A percentile compares a stretch with the other conserved stretches of the same genome.
Evolutionary conservation across 148 eudicot genomes (phyloP).

Genomic region (Chenopodium berlandieri): DNA sequence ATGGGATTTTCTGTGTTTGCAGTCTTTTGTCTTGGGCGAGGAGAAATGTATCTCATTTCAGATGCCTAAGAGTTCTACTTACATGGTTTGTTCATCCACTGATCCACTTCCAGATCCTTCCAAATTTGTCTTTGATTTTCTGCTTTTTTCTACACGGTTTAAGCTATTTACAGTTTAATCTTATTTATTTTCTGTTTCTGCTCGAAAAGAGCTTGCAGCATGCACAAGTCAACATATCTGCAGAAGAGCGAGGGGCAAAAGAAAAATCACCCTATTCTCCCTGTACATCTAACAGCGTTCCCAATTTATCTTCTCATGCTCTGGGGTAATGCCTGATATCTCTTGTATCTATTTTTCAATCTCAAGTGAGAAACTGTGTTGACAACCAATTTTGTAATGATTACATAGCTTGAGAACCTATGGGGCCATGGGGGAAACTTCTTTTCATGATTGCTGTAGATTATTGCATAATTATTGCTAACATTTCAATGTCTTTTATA

Average conservation of each 20-base stretch:
- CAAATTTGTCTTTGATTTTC: slow-evolving; percentile 4
- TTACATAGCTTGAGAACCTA: not conserved
- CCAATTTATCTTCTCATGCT: slow-evolving; percentile 53
- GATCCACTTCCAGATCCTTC: slow-evolving; percentile 6
- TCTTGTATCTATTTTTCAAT: slow-evolving; percentile 9
- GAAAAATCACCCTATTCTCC: slow-evolving; percentile 67
- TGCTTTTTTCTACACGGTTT: slow-evolving; percentile 3
- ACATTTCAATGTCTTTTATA: not conserved
- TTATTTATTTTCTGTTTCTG: slow-evolving; percentile 3
- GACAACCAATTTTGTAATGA: not conserved
- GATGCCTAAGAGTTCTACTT: slow-evolving; percentile 40
- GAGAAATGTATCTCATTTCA: slow-evolving; percentile 61
- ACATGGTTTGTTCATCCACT: slow-evolving; percentile 42
- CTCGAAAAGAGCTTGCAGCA: slow-evolving; percentile 48
- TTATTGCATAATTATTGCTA: not conserved
- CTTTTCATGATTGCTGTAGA: not conserved
- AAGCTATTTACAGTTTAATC: slow-evolving; percentile 1
- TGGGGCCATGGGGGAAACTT: not conserved
- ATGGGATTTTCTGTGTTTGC: slow-evolving; percentile 25
- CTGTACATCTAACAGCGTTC: slow-evolving; percentile 51
- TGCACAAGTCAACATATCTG: slow-evolving; percentile 64
- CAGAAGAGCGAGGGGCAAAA: slow-evolving; percentile 70
- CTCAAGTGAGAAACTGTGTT: not conserved
- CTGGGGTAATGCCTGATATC: slow-evolving; percentile 36
- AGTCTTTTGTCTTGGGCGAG: slow-evolving; percentile 59